Base-by-base conservation (phyloP, 495 filamentous ascomycete species). In the Hypoxylon lenormandii region DNA sequence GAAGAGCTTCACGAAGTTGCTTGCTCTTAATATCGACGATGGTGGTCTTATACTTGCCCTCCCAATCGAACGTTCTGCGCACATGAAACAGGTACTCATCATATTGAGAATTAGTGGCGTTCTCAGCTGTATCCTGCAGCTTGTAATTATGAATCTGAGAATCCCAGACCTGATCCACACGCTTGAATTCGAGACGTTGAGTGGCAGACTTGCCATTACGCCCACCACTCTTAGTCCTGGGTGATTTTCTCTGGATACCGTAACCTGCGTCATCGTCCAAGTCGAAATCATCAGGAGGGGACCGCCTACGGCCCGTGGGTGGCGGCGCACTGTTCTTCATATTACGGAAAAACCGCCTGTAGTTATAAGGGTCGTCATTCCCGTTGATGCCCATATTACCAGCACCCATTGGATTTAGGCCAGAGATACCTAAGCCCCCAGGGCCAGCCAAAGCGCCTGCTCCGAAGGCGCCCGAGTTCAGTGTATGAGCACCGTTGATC, bases 51-150 rank as follows among this genome's bases (percentile, higher is more conserved):
- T 93, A 94, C 72, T 94, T 94, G 67, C 92, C 91, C 71, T 97
- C 91, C 88, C 90, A 94, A 73, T 93, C 88, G 72, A 96, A 96
- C 51, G 87, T 90, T 57, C 93, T 88, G 40, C 93, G 87, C 10
- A 96, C 91, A 28, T 91, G 92, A 79, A 97, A 97, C 45, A 94
- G 84, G 74, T 90, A 95, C 61, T 94, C 87, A 67, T 94, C 89
- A 74, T 92, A 96, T 67, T 95, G 89, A 38, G 92, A 86, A 22
- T 87, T 88, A 52, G 86, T 85, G 1, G 83, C 80, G 57, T 91
- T 87, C 62, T 94, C 88, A 13, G 89, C 87, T 11, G 90, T 94
- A 72, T 94, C 92, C 38, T 88, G 91, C 30, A 93, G 85, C 76
- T 92, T 92, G 79, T 90, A 96, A 69, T 92, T 90, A 75, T 94